Evolutionary conservation across 176 grass and related monocot species (phyloP), one percentile per base, ranked within the genome.

Genomic region (Dactylis glomerata): DNA sequence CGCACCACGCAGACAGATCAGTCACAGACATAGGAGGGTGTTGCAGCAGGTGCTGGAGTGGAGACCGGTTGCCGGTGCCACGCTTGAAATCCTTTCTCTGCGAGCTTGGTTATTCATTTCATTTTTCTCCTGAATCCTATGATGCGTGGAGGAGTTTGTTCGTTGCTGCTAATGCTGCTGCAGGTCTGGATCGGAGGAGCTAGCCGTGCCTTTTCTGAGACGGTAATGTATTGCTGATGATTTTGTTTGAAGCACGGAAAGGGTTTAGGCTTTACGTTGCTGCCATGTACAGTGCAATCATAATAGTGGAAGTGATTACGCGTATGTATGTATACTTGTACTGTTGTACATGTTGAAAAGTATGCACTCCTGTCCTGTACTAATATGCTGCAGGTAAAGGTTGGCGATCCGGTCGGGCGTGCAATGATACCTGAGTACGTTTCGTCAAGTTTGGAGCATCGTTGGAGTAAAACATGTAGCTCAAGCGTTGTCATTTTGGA

Each of bases 161-260:
- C 28, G 19, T 80, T 5, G 41, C 36, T n/a, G n/a, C n/a, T n/a
- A n/a, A n/a, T 1, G 8, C 20, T 31, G 38, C 19, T 19, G 32
- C 34, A 65, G 14, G n/a, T 2, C 40, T 42, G 41, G n/a, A n/a
- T n/a, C 15, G 59, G 23, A 19, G 1, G 32, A 79, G 40, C 59
- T 12, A 27, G 57, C 3, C 68, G 23, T 33, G 57, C 26, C 13
- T 34, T 80, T 79, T 36, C 24, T 51, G 77, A 40, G 55, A 49
- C 52, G 71, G 33, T 22, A 31, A 33, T 30, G 57, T 5, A 15
- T 73, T 5, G 23, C 70, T 73, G 52, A 54, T 63, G 49, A 8
- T 69, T 81, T 64, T 86, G 88, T 34, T 78, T 36, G 83, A 52
- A 72, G 42, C 71, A 71, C 33, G 31, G 78, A 63, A 81, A 61